phyloP scores from a whole-genome alignment of 495 filamentous ascomycete genomes.

The Xylaria cubensis region DNA sequence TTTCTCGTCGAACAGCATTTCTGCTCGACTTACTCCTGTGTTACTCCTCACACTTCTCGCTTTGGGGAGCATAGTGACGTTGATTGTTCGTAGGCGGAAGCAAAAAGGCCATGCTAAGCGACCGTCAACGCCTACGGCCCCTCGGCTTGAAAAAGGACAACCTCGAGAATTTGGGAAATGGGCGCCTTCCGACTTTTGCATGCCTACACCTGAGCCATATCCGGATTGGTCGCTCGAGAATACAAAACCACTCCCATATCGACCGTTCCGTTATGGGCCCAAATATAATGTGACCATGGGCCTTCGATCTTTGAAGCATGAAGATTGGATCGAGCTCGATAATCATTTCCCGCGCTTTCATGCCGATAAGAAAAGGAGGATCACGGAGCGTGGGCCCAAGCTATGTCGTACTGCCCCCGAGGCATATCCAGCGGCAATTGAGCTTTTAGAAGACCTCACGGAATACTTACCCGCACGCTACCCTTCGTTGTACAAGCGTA shows the following conservation, averaged over 20 bases:
- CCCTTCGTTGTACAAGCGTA: constrained; percentile 72
- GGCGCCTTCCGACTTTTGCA: constrained; percentile 70
- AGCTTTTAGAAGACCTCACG: constrained; percentile 78
- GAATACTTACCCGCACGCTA: constrained; percentile 83
- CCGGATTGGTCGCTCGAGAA: constrained; percentile 71
- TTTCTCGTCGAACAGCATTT: background rate
- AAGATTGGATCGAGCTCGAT: constrained; percentile 91
- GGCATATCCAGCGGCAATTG: constrained; percentile 77
- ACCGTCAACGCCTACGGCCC: constrained; percentile 34
- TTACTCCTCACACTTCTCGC: constrained; percentile 28
- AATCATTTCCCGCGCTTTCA: constrained; percentile 82
- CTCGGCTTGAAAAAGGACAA: constrained; percentile 28
- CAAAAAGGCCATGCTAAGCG: constrained; percentile 22
- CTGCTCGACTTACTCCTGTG: constrained; percentile 15
- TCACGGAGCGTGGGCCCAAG: constrained; percentile 71
- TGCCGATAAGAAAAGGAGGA: constrained; percentile 72
- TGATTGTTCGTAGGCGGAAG: constrained; percentile 29
- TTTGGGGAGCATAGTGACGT: constrained; percentile 25
- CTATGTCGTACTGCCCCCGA: constrained; percentile 76
- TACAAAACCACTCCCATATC: constrained; percentile 82
- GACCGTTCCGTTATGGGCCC: constrained; percentile 84
- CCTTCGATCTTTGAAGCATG: constrained; percentile 75
- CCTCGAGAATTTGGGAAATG: constrained; percentile 61
- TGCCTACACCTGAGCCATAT: constrained; percentile 71
- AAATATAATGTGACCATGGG: constrained; percentile 81